Base-by-base conservation (phyloP, 352 stramenopile genomes). In the Globisporangium cylindrosporum region DNA sequence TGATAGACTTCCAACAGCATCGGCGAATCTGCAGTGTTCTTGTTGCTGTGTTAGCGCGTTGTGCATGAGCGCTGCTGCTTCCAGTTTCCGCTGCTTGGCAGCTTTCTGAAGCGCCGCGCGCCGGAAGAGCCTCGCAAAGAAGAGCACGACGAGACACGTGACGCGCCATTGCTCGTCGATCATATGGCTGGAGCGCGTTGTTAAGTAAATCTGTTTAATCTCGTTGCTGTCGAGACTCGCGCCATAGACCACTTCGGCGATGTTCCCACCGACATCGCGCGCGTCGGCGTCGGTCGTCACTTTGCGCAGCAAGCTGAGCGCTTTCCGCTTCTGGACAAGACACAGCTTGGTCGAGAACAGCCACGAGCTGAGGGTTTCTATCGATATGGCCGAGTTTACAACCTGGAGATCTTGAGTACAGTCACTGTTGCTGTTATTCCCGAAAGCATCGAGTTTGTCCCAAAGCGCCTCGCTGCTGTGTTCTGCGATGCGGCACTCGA, bases 71-170 rank as follows among this genome's bases (percentile, higher is more conserved):
- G 14, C 32, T 1, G 63, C n/a, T 10, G 63, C 68, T 5, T 70
- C 46, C 15, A 27, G 9, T 36, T 64, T 69, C 10, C 69, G 59
- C 4, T 58, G 36, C 6, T 41, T 38, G 3, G 71, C 76, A 1
- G 69, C 73, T 73, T 82, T 82, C 49, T 78, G 59, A 9, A 83
- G 67, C 12, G 73, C 64, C 6, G 72, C 66, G 20, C 69, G 67
- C 29, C 76, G 71, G 59, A 83, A 83, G 3, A 83, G 24, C 1
- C 74, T 66, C 15, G 72, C 68, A 41, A 83, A 83, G 43, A 79
- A 83, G 12, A 83, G 29, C 22, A 77, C 72, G 10, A 77, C 73
- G n/a, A 77, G 51, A 24, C 32, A 43, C n/a, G 65, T 74, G 38
- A 79, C 49, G 38, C 67, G 69, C 76, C 76, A 83, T 25, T 73